Conservation (phyloP, 2,329 filamentous ascomycete genomes). For the Sclerotinia glacialis region DNA sequence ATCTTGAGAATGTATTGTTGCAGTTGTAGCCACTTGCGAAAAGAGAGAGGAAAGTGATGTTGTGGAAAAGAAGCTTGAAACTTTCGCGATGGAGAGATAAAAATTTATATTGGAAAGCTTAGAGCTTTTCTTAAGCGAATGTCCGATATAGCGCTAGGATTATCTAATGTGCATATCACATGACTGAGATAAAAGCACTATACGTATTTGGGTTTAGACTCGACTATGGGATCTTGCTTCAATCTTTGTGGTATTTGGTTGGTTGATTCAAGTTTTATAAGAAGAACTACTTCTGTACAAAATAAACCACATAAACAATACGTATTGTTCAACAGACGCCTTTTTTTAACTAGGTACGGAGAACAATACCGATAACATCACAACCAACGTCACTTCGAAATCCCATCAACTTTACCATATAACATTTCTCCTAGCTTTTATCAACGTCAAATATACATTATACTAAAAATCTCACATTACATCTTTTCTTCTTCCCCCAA, state of each 20-base stretch:
- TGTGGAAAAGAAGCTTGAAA: background rate
- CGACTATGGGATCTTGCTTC: background rate
- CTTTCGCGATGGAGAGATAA: background rate
- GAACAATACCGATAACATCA: background rate
- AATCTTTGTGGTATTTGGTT: no score
- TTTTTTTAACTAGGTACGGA: background rate
- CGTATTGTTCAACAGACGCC: background rate
- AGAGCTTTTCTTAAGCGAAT: conserved; percentile 16
- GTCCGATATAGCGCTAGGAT: conserved; percentile 12
- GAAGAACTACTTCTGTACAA: no score
- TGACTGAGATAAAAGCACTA: background rate
- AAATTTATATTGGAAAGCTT: conserved; percentile 18
- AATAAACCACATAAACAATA: no score
- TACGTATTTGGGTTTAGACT: background rate
- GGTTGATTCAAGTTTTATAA: no score
- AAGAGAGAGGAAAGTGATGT: background rate
- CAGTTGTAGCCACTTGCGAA: background rate
- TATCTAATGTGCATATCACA: background rate
- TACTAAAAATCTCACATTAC: no score
- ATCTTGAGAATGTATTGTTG: background rate
- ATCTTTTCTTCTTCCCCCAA: background rate
- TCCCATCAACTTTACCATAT: background rate
- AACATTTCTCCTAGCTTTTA: no score
- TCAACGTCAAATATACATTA: no score
- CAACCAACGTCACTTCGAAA: background rate